Conservation (phyloP, 768 basidiomycete species). For the Pholiota molesta region DNA sequence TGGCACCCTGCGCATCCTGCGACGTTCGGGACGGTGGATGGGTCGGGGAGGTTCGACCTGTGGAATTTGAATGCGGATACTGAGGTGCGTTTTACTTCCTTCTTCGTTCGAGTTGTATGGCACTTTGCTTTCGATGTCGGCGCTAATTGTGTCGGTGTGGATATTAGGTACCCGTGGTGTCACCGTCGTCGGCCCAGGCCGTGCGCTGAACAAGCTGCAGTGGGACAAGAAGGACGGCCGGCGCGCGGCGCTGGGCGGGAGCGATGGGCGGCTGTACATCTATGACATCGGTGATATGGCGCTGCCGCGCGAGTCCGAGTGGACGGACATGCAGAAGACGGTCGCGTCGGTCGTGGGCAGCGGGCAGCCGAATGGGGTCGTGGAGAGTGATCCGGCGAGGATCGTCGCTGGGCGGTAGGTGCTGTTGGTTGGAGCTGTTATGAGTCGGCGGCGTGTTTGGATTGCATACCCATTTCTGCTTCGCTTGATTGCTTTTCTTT, state of each 20-base stretch:
- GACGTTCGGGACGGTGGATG: constrained; percentile 91
- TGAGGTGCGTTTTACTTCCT: constrained; percentile 63
- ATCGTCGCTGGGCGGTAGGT: constrained; percentile 35
- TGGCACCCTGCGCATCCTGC: constrained; percentile 99
- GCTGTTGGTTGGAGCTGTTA: too few species aligned
- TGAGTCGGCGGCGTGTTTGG: too few species aligned
- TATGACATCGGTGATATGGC: constrained; percentile 95
- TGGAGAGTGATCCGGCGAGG: constrained; percentile 31
- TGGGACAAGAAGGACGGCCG: constrained; percentile 96
- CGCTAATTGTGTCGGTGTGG: neutral
- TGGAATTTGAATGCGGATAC: constrained; percentile 99
- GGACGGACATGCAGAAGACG: constrained; percentile 91
- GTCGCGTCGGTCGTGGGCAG: constrained; percentile 72
- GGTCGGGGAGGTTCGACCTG: constrained; percentile 92
- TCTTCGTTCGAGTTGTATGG: neutral
- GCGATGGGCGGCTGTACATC: constrained; percentile 90
- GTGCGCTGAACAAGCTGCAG: constrained; percentile 92
- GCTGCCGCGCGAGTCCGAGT: constrained; percentile 87
- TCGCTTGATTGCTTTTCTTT: too few species aligned
- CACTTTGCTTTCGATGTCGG: neutral
- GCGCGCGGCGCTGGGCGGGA: constrained; percentile 86
- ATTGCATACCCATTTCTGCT: too few species aligned
- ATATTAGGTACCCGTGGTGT: constrained; percentile 85
- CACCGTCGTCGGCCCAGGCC: constrained; percentile 74
- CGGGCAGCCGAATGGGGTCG: constrained; percentile 48